Conservation (phyloP, 1,139 yeast genomes). For the Candida sp. region DNA sequence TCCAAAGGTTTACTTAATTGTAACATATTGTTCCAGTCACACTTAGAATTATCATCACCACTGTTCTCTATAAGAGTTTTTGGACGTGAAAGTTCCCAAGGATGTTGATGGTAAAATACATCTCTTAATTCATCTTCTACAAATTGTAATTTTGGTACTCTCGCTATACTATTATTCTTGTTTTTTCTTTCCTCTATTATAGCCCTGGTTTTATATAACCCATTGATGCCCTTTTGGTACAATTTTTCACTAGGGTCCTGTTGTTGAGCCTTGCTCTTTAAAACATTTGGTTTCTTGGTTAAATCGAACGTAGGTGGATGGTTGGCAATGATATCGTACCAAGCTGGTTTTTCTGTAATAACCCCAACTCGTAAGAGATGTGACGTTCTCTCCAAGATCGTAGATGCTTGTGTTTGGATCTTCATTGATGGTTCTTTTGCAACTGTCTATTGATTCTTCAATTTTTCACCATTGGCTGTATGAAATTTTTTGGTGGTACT, state of each 20-base stretch:
- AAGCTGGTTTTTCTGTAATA: slow-evolving; percentile 68
- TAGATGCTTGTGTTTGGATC: slow-evolving; percentile 64
- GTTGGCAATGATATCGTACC: slow-evolving; percentile 81
- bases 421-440: slow-evolving; percentile 41
- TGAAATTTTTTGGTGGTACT: slow-evolving; percentile 4
- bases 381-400: slow-evolving; percentile 75
- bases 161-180: slow-evolving; percentile 34
- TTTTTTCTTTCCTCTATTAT: slow-evolving; percentile 18
- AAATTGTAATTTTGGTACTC: slow-evolving; percentile 62
- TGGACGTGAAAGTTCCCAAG: slow-evolving; percentile 98
- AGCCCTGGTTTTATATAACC: slow-evolving; percentile 49
- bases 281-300: slow-evolving; percentile 42
- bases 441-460: background rate
- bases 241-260: slow-evolving; percentile 22
- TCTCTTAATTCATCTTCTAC: slow-evolving; percentile 82
- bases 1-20: slow-evolving; percentile 76
- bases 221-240: slow-evolving; percentile 14
- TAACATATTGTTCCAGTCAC: slow-evolving; percentile 77
- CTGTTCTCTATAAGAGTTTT: slow-evolving; percentile 75
- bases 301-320: slow-evolving; percentile 74
- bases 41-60: slow-evolving; percentile 48
- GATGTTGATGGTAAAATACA: slow-evolving; percentile 87
- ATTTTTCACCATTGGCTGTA: slow-evolving; percentile 1
- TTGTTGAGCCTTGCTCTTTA: slow-evolving; percentile 20
- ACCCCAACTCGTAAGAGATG: slow-evolving; percentile 66